A percentile compares a stretch with the other conserved stretches of the same genome.
These are phyloP conservation scores for Botrytis hyacinthi DNA, from an alignment of 2,329 filamentous ascomycete genomes.

Conservation along the genomic window DNA sequence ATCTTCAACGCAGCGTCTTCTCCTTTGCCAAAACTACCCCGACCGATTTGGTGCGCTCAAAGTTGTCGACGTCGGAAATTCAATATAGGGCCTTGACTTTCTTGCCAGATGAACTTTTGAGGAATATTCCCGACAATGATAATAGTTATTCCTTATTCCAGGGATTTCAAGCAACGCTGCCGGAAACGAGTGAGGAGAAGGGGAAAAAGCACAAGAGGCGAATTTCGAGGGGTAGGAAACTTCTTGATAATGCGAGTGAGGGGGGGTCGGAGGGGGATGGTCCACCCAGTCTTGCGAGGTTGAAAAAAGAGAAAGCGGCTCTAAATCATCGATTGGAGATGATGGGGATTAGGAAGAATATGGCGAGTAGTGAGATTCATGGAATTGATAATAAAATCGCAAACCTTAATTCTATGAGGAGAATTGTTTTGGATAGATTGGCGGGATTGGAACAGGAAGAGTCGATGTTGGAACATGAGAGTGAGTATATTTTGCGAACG, in stretches of 20 bases:
- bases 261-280: constrained; percentile 42
- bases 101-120: constrained; percentile 84
- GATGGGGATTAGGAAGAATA: constrained; percentile 90
- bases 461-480: constrained; percentile 81
- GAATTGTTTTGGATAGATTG: constrained; percentile 83
- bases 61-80: constrained; percentile 86
- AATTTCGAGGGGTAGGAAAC: constrained; percentile 71
- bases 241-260: constrained; percentile 61
- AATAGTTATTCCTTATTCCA: constrained; percentile 93
- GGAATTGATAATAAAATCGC: constrained; percentile 97
- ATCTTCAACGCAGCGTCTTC: constrained; percentile 85
- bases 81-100: constrained; percentile 88
- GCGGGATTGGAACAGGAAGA: constrained; percentile 89
- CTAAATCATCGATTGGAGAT: constrained; percentile 87
- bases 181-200: constrained; percentile 62
- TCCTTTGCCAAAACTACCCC: constrained; percentile 87
- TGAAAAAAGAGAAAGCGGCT: constrained; percentile 76
- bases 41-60: constrained; percentile 89
- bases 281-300: constrained; percentile 65
- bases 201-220: constrained; percentile 68
- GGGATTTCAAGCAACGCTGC: constrained; percentile 88
- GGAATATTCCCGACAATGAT: constrained; percentile 81
- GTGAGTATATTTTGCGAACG: constrained; percentile 48
- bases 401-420: constrained; percentile 89
- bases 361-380: constrained; percentile 93